phyloP scores from a whole-genome alignment of 1,139 yeast genomes.

The Taphrina wiesneri region DNA sequence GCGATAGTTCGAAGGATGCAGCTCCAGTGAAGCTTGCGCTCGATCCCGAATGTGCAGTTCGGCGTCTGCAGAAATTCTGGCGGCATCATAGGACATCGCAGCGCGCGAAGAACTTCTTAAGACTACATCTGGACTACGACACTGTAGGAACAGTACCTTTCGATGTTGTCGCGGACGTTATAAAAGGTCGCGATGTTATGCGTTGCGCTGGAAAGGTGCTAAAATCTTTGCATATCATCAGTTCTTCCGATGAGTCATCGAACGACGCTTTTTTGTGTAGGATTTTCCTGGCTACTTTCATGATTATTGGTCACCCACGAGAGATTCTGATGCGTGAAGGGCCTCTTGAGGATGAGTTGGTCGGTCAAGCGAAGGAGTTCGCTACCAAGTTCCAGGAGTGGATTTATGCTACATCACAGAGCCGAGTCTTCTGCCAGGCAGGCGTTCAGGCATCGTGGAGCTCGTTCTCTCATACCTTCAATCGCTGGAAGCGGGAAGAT shows the following conservation, averaged over 20 bases:
- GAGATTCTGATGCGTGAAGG: conserved; percentile 11
- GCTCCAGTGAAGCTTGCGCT: background rate
- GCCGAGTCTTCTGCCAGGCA: background rate
- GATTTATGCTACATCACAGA: background rate
- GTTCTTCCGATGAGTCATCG: background rate
- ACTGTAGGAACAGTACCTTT: conserved; percentile 9
- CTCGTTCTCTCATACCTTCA: conserved; percentile 4
- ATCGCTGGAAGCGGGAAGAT: conserved; percentile 26
- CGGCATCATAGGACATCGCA: background rate
- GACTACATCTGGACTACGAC: conserved; percentile 1
- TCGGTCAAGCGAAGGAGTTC: background rate
- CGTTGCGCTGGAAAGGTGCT: background rate
- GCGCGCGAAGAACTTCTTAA: conserved; percentile 3
- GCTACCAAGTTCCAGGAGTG: background rate
- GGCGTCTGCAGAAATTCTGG: conserved; percentile 7
- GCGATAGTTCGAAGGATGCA: background rate
- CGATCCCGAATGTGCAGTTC: background rate
- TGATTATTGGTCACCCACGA: conserved; percentile 28
- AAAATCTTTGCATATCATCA: background rate
- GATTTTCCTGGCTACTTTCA: conserved; percentile 9
- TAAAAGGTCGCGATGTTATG: conserved; percentile 2
- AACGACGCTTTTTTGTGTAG: background rate
- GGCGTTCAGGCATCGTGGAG: conserved; percentile 3
- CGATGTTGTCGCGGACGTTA: conserved; percentile 21
- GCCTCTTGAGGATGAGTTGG: background rate